phyloP scores from a whole-genome alignment of 768 basidiomycete genomes.

The Peribolospora kevripleyi region DNA sequence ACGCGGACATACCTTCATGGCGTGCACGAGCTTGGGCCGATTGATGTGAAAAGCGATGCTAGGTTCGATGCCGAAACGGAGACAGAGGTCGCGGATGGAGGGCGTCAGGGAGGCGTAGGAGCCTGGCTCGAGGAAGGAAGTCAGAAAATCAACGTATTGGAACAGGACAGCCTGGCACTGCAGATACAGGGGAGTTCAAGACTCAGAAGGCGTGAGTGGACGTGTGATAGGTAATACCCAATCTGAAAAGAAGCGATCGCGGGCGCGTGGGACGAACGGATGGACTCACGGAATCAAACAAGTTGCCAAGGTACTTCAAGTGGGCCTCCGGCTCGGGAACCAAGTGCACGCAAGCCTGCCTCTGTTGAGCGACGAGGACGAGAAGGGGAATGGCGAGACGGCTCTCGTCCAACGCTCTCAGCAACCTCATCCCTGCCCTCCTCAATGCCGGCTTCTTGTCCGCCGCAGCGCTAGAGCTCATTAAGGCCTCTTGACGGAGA shows the following conservation, averaged over 20 bases:
- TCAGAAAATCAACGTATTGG: constrained; percentile 75
- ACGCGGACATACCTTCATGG: constrained; percentile 8
- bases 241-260: background rate
- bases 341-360: constrained; percentile 57
- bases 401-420: constrained; percentile 19
- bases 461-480: constrained; percentile 10
- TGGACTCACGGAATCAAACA: constrained; percentile 62
- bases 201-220: background rate
- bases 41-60: constrained; percentile 85
- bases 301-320: constrained; percentile 58
- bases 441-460: constrained; percentile 15
- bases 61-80: constrained; percentile 52
- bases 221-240: background rate
- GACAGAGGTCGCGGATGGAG: constrained; percentile 43
- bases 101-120: constrained; percentile 59
- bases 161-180: constrained; percentile 78
- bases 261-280: no score
- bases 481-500: constrained; percentile 53
- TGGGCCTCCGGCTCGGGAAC: constrained; percentile 37
- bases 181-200: background rate
- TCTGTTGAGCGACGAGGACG: constrained; percentile 73
- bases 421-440: constrained; percentile 16
- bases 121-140: constrained; percentile 39
- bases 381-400: constrained; percentile 64
- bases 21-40: constrained; percentile 28